Evolutionary conservation across 495 filamentous ascomycete genomes (phyloP).

Genomic region (Staphylotrichum tortipilum): DNA sequence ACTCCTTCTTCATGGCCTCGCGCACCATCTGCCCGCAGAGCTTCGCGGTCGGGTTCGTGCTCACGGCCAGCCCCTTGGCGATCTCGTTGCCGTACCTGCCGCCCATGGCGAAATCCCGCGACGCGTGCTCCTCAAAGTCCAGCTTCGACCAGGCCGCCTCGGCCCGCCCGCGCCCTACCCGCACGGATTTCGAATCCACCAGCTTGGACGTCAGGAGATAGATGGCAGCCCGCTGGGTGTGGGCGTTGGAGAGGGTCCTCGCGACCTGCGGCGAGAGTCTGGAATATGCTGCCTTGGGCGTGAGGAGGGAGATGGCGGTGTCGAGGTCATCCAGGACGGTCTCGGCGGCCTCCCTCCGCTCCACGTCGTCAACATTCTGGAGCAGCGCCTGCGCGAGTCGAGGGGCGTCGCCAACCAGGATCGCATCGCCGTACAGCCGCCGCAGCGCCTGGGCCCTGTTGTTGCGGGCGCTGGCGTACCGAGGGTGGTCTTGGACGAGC

Average conservation of each 20-base stretch:
- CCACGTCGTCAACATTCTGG: constrained; percentile 17
- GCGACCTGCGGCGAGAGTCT: constrained; percentile 53
- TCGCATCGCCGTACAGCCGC: constrained; percentile 45
- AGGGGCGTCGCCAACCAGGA: constrained; percentile 27
- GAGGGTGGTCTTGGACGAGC: constrained; percentile 50
- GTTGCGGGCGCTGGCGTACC: constrained; percentile 65
- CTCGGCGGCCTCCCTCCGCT: constrained; percentile 27
- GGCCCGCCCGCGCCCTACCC: constrained; percentile 25
- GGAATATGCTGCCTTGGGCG: constrained; percentile 40
- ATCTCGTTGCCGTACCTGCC: constrained; percentile 72
- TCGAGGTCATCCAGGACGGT: constrained; percentile 52
- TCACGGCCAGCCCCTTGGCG: constrained; percentile 65
- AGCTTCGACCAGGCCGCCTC: constrained; percentile 38
- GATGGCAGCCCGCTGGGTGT: constrained; percentile 70
- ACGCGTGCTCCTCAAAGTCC: constrained; percentile 64
- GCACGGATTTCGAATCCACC: constrained; percentile 11
- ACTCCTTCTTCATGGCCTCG: constrained; percentile 77
- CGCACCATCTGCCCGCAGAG: constrained; percentile 81
- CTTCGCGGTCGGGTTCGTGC: constrained; percentile 81
- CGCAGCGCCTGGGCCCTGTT: constrained; percentile 70
- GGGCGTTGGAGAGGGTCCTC: constrained; percentile 56
- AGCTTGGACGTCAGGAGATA: constrained; percentile 55
- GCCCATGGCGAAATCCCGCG: constrained; percentile 63
- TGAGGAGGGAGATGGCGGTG: constrained; percentile 57
- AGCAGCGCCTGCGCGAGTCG: constrained; percentile 23